Evolutionary conservation across 2,329 filamentous ascomycete genomes (phyloP), one percentile per base, ranked within the genome.

Genomic region (Dactylonectria estremocensis): DNA sequence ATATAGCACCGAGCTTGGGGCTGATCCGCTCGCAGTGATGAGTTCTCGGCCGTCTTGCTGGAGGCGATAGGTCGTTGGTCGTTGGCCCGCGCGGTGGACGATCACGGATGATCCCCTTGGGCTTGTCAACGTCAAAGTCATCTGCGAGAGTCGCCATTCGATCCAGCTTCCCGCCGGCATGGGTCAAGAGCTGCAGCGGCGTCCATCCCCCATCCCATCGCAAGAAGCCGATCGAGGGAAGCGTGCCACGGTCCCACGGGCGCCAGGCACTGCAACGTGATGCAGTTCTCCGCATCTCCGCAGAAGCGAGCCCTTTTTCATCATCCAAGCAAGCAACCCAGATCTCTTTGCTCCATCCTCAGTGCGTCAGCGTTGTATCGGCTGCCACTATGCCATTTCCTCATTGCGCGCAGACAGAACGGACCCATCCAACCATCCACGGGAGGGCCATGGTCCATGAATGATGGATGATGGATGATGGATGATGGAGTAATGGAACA

Each of bases 41-140:
- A 5, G 40, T 22, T 43, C 52, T 52, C 61, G 57, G 64, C 52
- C 22, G 13, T 31, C 28, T 14, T 22, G 20, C 18, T 13, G 55
- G 24, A 28, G 24, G 40, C 14, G 14, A n/a, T 43, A 8, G 16
- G 6, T 14, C 40, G 6, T 14, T 14, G 5, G 40, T 43, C 40
- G 40, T 43, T 43, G 16, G 40, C 16, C 40, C 7, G 14, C 40
- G 4, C 14, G 40, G n/a, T n/a, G 16, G 40, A 20, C 40, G 61
- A 64, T 64, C 66, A 52, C 28, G 59, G 59, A 49, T 33, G 59
- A 54, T 62, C 59, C 40, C 40, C n/a, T n/a, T n/a, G n/a, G 16
- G n/a, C 14, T 14, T 43, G 16, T 43, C 40, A 43, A n/a, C 14
- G 7, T n/a, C 40, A 8, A 43, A 7, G 16, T 43, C 40, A 43